Evolutionary conservation across 2,329 filamentous ascomycete genomes (phyloP).

Genomic region (Aspergillus sp.): DNA sequence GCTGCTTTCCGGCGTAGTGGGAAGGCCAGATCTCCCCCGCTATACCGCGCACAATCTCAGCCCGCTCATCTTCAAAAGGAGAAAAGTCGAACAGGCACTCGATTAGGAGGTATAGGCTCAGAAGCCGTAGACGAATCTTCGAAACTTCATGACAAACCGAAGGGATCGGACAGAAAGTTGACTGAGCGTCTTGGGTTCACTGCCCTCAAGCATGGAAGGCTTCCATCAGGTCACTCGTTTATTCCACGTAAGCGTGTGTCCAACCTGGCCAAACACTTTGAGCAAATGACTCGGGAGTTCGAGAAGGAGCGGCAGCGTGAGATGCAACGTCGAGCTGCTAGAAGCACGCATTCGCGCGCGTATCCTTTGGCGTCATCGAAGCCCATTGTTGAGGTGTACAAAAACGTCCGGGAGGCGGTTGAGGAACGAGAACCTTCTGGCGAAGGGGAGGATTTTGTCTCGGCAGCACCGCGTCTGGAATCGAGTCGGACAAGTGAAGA

Average conservation of each 20-base stretch:
- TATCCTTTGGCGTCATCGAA: constrained; percentile 90
- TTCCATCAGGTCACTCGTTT: constrained; percentile 54
- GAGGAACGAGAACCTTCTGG: constrained; percentile 65
- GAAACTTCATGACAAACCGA: constrained; percentile 24
- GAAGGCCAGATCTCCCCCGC: constrained; percentile 39
- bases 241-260: constrained; percentile 87
- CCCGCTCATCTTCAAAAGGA: constrained; percentile 35
- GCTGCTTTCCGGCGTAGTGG: constrained; percentile 29
- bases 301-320: constrained; percentile 89
- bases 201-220: constrained; percentile 54
- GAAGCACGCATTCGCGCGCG: constrained; percentile 67
- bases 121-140: constrained; percentile 15
- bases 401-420: constrained; percentile 86
- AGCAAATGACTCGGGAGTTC: constrained; percentile 92
- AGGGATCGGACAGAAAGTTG: constrained; percentile 63
- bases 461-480: constrained; percentile 20
- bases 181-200: constrained; percentile 63
- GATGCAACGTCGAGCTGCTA: constrained; percentile 69
- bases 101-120: constrained; percentile 17
- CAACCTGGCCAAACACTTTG: constrained; percentile 89
- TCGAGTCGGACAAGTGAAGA: constrained; percentile 26
- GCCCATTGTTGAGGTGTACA: constrained; percentile 92
- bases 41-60: constrained; percentile 47
- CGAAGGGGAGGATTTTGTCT: constrained; percentile 48
- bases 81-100: constrained; percentile 13